Evolutionary conservation across 2,329 filamentous ascomycete genomes (phyloP).

Genomic region (Penicillium sp.): DNA sequence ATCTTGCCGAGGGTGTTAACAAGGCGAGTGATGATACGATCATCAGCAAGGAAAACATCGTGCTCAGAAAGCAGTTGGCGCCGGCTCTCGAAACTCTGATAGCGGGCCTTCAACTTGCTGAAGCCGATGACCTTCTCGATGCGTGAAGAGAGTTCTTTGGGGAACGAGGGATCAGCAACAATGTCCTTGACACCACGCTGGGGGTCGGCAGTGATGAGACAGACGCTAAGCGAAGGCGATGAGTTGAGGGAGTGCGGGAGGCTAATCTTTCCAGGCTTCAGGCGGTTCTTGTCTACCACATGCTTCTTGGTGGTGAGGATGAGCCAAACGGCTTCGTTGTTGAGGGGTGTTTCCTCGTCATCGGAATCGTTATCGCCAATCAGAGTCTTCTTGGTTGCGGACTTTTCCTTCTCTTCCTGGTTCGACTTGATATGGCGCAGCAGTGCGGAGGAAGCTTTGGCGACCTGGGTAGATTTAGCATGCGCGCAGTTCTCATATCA

Average conservation of each 20-base stretch:
- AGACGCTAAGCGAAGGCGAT: constrained; percentile 68
- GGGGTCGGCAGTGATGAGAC: constrained; percentile 79
- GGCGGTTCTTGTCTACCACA: constrained; percentile 68
- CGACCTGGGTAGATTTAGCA: constrained; percentile 44
- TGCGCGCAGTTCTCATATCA: constrained; percentile 4
- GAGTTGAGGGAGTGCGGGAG: constrained; percentile 75
- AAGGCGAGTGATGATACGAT: constrained; percentile 72
- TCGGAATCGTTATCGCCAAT: constrained; percentile 50
- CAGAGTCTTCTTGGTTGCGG: constrained; percentile 54
- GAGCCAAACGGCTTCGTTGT: constrained; percentile 60
- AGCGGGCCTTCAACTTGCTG: constrained; percentile 84
- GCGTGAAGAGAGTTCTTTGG: constrained; percentile 63
- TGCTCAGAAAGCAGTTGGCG: constrained; percentile 82
- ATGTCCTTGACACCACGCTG: constrained; percentile 91
- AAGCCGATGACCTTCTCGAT: constrained; percentile 78
- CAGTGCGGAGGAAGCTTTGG: constrained; percentile 61
- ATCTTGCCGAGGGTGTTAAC: constrained; percentile 82
- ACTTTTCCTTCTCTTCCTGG: constrained; percentile 48
- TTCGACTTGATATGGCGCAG: constrained; percentile 57
- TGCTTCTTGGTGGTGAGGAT: constrained; percentile 66
- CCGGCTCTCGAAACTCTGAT: constrained; percentile 82
- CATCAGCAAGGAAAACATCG: constrained; percentile 91
- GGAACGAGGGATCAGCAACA: constrained; percentile 71
- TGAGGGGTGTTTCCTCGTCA: constrained; percentile 44
- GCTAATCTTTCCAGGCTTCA: constrained; percentile 81